Percentiles rank a stretch among this genome's conserved stretches.
phyloP scores from a whole-genome alignment of 140 eudicot genomes.

The Stevia rebaudiana region DNA sequence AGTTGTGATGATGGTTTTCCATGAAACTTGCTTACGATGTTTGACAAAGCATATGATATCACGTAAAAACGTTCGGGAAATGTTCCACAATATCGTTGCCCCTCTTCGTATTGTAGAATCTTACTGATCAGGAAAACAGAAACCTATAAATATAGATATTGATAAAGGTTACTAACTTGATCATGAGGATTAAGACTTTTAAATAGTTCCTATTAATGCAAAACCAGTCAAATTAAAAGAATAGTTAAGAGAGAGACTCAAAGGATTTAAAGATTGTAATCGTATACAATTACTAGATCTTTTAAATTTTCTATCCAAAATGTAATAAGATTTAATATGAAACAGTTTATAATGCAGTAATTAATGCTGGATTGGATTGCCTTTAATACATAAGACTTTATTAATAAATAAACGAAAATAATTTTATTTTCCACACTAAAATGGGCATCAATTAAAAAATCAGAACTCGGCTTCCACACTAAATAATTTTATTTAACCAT shows the following conservation, averaged over 20 bases:
- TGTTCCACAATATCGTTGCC: slow-evolving; percentile 29
- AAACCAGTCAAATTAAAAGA: neutral
- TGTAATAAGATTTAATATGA: too few species aligned
- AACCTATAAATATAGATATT: slow-evolving; percentile 16
- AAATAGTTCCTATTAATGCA: neutral
- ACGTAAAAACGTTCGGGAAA: slow-evolving; percentile 26
- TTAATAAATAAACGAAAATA: too few species aligned
- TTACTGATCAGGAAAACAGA: slow-evolving; percentile 35
- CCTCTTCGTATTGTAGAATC: slow-evolving; percentile 29
- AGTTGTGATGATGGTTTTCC: slow-evolving; percentile 25
- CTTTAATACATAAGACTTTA: too few species aligned
- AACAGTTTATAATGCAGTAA: too few species aligned
- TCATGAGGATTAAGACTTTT: neutral
- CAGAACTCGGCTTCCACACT: too few species aligned
- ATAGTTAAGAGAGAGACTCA: neutral
- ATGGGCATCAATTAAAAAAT: too few species aligned
- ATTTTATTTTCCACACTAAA: too few species aligned
- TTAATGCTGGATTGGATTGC: too few species aligned
- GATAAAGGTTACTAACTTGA: neutral
- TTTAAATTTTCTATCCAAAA: too few species aligned
- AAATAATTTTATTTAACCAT: too few species aligned
- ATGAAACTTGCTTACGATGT: slow-evolving; percentile 9
- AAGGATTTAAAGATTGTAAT: neutral
- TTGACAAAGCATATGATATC: slow-evolving; percentile 15
- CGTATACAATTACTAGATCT: neutral